Base-by-base conservation (phyloP, 257 asterid species). In the Primulina tabacum region DNA sequence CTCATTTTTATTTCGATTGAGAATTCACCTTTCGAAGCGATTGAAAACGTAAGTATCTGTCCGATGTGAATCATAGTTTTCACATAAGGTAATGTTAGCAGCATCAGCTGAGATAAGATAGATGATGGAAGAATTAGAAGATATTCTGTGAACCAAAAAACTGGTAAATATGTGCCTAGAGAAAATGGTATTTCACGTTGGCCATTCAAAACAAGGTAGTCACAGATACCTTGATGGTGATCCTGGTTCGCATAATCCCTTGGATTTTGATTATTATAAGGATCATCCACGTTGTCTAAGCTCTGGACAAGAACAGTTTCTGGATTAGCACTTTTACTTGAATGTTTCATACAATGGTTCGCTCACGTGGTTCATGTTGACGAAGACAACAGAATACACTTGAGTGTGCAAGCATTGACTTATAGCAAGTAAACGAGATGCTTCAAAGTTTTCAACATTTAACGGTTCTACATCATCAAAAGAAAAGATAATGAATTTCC, bases 181-280 rank as follows among this genome's bases (percentile, higher is more conserved):
- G 4, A 67, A 18, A 70, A 26, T 60, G 56, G 71, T 56, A 56
- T 14, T 17, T 35, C 14, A 52, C 50, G 21, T 34, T 28, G 4
- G 26, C 32, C 32, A 58, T 35, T 60, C 28, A 37, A 55, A 67
- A 17, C 61, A 74, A 30, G 68, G 64, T 67, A 65, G 50, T 64
- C 61, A 55, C 68, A 65, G 56, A 55, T 75, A 93, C 99, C 99
- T 89, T 89, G 97, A 82, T 93, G 99, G 70, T 71, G 69, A 74
- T 87, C 83, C 56, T 77, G 80, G 71, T 77, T 76, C 30, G 60
- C 74, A 70, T 79, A 87, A 71, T 69, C 79, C 71, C 65, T 61
- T 50, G 77, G 79, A 76, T 81, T 75, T 77, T 67, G 81, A 71
- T 86, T 79, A 61, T 79, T 60, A 75, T 58, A 72, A 34, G 82